A percentile compares a stretch with the other conserved stretches of the same genome.
Conservation (phyloP, 2,329 filamentous ascomycete species). For the Metarhizium brunneum region DNA sequence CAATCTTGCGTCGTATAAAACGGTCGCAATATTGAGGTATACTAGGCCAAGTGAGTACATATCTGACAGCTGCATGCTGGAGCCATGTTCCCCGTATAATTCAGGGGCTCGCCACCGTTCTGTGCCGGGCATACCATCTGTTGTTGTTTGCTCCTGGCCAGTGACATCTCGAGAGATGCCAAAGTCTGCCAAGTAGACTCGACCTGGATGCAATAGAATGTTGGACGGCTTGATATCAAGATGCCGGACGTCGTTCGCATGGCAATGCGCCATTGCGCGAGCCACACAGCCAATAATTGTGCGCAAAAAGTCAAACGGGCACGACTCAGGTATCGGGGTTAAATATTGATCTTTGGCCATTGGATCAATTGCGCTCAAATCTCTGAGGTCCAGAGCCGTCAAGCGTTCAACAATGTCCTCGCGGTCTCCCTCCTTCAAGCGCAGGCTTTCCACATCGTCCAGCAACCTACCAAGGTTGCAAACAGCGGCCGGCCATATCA, state of each 20-base stretch:
- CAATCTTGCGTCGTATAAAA: conserved; percentile 30
- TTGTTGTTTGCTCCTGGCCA: conserved; percentile 34
- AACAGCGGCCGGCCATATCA: conserved; percentile 38
- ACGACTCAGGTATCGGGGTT: conserved; percentile 15
- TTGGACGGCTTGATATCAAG: conserved; percentile 40
- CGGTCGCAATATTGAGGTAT: conserved; percentile 33
- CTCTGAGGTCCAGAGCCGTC: conserved; percentile 26
- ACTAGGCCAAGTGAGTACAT: conserved; percentile 39
- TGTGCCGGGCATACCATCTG: conserved; percentile 30
- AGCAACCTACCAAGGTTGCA: conserved; percentile 35
- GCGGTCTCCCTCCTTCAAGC: conserved; percentile 26
- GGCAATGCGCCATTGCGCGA: conserved; percentile 32
- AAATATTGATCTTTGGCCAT: conserved; percentile 11
- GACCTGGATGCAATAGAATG: conserved; percentile 33
- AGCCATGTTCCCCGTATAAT: conserved; percentile 24
- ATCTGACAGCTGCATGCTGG: conserved; percentile 37
- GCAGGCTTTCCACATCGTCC: conserved; percentile 32
- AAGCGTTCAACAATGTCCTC: conserved; percentile 31
- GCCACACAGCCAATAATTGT: conserved; percentile 35
- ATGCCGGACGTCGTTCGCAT: conserved; percentile 32
- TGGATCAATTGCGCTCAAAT: conserved; percentile 26
- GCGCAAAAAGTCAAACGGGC: conserved; percentile 32
- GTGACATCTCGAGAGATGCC: conserved; percentile 38
- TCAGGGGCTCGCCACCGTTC: conserved; percentile 38
- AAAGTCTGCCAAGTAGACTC: conserved; percentile 40